Evolutionary conservation across 345 rosid species (phyloP).

Genomic region (Populus tremula): DNA sequence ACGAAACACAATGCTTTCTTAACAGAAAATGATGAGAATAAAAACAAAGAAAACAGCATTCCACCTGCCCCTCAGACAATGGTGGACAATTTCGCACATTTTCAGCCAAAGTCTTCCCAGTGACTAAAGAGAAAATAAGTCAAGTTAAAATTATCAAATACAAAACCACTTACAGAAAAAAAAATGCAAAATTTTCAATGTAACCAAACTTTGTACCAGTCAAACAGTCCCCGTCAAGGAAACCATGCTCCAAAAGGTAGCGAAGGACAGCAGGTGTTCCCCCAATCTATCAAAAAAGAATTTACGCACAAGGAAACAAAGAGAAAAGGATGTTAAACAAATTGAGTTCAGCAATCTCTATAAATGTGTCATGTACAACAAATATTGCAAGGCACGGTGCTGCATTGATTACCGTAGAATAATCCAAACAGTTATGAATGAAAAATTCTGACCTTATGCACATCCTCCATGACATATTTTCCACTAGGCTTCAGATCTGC

Average conservation of each 20-base stretch:
- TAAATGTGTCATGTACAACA: not conserved
- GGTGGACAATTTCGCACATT: constrained; percentile 60
- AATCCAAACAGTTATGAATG: constrained; percentile 4
- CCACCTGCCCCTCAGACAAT: constrained; percentile 80
- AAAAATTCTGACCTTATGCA: constrained; percentile 72
- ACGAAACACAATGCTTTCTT: not conserved
- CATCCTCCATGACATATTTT: constrained; percentile 94
- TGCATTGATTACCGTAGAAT: not conserved
- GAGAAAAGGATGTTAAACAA: not conserved
- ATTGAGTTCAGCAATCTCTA: not conserved
- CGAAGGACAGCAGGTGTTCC: constrained; percentile 75
- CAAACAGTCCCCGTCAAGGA: constrained; percentile 64
- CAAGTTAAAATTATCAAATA: not conserved
- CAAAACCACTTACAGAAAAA: constrained; percentile 3
- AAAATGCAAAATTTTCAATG: constrained; percentile 1
- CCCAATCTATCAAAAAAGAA: constrained; percentile 50
- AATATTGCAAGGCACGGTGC: not conserved
- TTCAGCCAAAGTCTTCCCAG: constrained; percentile 93
- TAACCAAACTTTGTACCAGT: constrained; percentile 50
- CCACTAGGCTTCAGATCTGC: constrained; percentile 99
- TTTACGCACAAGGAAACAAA: not conserved
- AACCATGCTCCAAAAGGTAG: constrained; percentile 62
- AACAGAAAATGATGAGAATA: not conserved
- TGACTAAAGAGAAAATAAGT: constrained; percentile 46
- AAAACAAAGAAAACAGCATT: not conserved